Percentiles rank a stretch among this genome's conserved stretches.
Conservation (phyloP, 2,329 filamentous ascomycete genomes). For the Rutstroemia sydowiana region DNA sequence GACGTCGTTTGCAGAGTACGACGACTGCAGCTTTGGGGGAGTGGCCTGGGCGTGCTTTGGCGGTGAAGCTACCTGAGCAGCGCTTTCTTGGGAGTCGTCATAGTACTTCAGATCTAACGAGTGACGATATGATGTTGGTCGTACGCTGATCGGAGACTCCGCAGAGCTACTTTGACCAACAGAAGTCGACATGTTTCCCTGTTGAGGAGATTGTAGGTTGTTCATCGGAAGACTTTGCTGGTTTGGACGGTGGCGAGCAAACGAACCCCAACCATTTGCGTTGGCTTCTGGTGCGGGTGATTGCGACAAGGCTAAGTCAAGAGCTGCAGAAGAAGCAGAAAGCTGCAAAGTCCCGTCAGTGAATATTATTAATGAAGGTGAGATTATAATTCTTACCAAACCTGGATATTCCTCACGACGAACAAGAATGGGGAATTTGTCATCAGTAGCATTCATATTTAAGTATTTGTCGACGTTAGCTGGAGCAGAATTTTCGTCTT, state of each 20-base stretch:
- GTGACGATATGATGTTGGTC: constrained; percentile 46
- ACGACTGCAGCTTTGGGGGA: constrained; percentile 72
- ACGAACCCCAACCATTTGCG: constrained; percentile 27
- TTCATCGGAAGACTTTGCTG: constrained; percentile 42
- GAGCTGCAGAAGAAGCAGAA: constrained; percentile 71
- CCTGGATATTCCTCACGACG: constrained; percentile 44
- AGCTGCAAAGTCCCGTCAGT: constrained; percentile 51
- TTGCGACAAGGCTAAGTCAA: constrained; percentile 69
- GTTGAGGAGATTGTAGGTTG: constrained; percentile 22
- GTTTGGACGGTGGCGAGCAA: constrained; percentile 28
- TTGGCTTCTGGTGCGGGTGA: constrained; percentile 53
- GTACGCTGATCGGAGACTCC: constrained; percentile 39
- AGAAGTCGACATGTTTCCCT: constrained; percentile 32
- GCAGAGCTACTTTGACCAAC: constrained; percentile 33
- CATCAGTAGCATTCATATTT: constrained; percentile 66
- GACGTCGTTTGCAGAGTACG: constrained; percentile 84
- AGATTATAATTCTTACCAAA: constrained; percentile 23
- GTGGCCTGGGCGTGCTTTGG: constrained; percentile 48
- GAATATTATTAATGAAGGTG: background rate
- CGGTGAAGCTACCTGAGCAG: constrained; percentile 32
- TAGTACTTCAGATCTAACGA: constrained; percentile 48
- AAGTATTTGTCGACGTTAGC: constrained; percentile 60
- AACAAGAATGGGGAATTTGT: constrained; percentile 80
- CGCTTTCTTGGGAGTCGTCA: constrained; percentile 30
- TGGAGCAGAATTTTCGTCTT: constrained; percentile 51